Evolutionary conservation across 1,284 basidiomycete species (phyloP).

Genomic region (Sphaerobolus stellatus): DNA sequence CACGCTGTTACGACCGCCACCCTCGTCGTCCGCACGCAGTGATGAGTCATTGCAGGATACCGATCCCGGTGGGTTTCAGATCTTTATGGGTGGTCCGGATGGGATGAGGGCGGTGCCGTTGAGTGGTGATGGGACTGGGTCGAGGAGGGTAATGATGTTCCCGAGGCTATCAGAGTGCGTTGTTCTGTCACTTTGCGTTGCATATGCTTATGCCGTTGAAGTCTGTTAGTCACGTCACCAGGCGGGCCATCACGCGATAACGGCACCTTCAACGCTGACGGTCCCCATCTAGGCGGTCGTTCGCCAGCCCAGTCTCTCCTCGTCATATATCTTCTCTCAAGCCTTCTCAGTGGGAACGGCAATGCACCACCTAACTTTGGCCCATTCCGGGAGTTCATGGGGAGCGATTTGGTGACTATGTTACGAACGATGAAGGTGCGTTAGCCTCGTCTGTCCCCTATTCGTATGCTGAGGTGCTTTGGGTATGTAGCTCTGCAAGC

Average conservation of each 20-base stretch:
- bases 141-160: constrained; percentile 20
- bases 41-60: no score
- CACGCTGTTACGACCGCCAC: no score
- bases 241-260: no score
- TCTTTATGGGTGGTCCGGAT: constrained; percentile 36
- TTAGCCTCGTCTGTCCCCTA: background rate
- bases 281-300: no score
- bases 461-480: background rate
- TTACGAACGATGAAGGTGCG: constrained; percentile 76
- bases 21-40: no score
- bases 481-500: constrained; percentile 62
- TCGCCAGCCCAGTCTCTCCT: constrained; percentile 2
- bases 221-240: no score
- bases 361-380: constrained; percentile 29
- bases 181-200: no score
- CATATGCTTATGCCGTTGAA: no score
- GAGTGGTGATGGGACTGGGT: no score
- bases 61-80: no score
- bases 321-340: constrained; percentile 53
- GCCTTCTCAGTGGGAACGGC: constrained; percentile 48
- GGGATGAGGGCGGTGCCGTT: constrained; percentile 43
- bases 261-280: no score
- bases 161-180: constrained; percentile 33
- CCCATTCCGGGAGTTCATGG: constrained; percentile 42
- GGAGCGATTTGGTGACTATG: constrained; percentile 77